Conservation (phyloP, 2,329 filamentous ascomycete species). For the Cercospora sp. region DNA sequence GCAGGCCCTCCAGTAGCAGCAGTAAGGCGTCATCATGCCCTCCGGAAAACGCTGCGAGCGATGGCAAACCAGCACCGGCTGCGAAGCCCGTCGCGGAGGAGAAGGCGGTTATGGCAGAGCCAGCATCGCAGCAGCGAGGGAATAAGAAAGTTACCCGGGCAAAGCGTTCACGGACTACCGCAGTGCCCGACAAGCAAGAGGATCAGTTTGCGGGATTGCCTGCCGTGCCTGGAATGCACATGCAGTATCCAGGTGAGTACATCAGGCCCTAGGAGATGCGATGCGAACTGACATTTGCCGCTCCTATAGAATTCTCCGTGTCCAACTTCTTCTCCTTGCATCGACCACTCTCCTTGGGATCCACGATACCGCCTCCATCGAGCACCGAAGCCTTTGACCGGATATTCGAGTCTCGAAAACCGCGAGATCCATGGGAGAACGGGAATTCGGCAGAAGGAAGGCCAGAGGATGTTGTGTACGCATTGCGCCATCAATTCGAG, state of each 20-base stretch:
- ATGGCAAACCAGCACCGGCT: constrained; percentile 34
- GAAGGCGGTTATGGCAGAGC: constrained; percentile 19
- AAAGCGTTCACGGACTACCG: constrained; percentile 22
- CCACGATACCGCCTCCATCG: constrained; percentile 72
- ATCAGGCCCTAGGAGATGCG: neutral
- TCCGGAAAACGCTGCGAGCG: constrained; percentile 39
- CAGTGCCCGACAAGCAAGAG: constrained; percentile 23
- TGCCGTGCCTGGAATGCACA: constrained; percentile 70
- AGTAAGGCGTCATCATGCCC: constrained; percentile 50
- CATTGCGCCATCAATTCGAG: constrained; percentile 50
- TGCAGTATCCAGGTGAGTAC: constrained; percentile 13
- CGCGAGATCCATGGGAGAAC: constrained; percentile 47
- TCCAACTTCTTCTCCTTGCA: constrained; percentile 96
- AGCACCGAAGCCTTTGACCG: constrained; percentile 75
- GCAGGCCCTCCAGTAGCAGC: constrained; percentile 53
- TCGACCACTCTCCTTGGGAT: constrained; percentile 85
- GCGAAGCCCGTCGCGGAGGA: constrained; percentile 29
- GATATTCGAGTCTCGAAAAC: constrained; percentile 68
- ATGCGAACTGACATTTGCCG: constrained; percentile 11
- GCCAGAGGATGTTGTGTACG: constrained; percentile 46
- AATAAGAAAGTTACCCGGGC: constrained; percentile 25
- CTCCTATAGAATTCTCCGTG: constrained; percentile 70
- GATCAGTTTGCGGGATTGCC: constrained; percentile 62
- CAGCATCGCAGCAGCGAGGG: constrained; percentile 24
- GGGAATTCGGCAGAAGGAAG: constrained; percentile 48